Conservation (phyloP, 495 filamentous ascomycete genomes). For the Daldinia caldariorum region DNA sequence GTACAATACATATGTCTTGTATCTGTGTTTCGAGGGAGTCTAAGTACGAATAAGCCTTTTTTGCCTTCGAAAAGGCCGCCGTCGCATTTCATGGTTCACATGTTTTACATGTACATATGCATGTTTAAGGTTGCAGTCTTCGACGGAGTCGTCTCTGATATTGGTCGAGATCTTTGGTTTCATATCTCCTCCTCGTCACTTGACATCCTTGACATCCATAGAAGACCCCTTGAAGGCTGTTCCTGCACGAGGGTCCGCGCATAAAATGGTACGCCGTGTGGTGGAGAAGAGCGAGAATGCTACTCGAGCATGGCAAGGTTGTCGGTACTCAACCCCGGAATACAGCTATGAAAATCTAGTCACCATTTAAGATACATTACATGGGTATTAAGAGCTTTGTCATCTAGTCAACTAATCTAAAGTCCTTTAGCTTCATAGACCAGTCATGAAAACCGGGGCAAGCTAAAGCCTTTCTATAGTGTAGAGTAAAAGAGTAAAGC, state of each 20-base stretch:
- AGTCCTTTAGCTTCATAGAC: neutral
- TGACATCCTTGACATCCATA: conserved; percentile 14
- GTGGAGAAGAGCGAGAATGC: conserved; percentile 13
- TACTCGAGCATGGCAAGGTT: conserved; percentile 6
- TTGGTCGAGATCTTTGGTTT: conserved; percentile 18
- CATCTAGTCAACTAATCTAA: neutral
- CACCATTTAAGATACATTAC: conserved; percentile 3
- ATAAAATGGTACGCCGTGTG: conserved; percentile 4
- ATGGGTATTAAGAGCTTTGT: neutral
- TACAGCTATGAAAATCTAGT: neutral
- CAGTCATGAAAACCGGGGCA: neutral
- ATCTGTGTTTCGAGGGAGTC: neutral
- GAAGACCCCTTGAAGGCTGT: neutral
- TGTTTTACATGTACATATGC: neutral
- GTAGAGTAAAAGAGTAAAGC: neutral
- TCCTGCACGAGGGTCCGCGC: conserved; percentile 6
- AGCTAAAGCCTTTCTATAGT: neutral
- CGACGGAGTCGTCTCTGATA: conserved; percentile 1
- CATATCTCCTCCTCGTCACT: conserved; percentile 18
- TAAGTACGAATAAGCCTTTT: conserved; percentile 1
- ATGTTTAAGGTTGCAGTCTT: neutral
- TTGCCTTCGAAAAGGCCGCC: neutral
- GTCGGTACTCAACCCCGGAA: conserved; percentile 24
- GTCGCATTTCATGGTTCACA: too few species aligned
- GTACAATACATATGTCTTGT: neutral